Conservation (phyloP, 75 land plant genomes). For the Pseudotsuga menziesii region DNA sequence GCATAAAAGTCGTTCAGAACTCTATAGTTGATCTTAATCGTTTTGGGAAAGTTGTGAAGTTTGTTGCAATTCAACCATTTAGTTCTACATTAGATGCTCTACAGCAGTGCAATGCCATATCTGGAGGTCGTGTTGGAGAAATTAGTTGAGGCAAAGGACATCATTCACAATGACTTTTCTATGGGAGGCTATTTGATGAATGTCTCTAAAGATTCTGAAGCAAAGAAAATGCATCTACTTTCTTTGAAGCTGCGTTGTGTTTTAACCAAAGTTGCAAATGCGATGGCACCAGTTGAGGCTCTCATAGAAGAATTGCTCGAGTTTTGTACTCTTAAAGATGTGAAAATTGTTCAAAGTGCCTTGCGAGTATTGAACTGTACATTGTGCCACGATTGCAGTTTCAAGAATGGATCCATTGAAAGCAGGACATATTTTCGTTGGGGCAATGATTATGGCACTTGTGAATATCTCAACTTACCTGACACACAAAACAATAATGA, state of each 20-base stretch:
- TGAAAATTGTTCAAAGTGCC: not conserved
- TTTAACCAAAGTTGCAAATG: not conserved
- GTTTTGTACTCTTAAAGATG: conserved; percentile 8
- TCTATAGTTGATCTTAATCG: conserved; percentile 78
- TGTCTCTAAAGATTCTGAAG: conserved; percentile 1
- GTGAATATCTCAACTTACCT: not conserved
- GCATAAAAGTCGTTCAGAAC: conserved; percentile 74
- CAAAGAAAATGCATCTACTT: not conserved
- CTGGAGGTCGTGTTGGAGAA: no score
- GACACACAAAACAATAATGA: not conserved
- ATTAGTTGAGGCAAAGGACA: no score
- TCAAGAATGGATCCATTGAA: not conserved
- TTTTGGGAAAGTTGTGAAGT: conserved; percentile 84
- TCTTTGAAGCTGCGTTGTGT: not conserved
- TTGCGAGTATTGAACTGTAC: not conserved
- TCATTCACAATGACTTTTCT: no score
- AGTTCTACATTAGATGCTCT: conserved; percentile 84
- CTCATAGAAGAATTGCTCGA: conserved; percentile 5
- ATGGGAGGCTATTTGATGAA: no score
- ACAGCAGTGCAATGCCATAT: conserved; percentile 83
- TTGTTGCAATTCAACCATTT: conserved; percentile 78
- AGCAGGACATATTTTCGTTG: not conserved
- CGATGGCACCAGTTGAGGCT: not conserved
- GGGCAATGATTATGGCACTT: not conserved
- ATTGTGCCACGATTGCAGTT: not conserved